Conservation (phyloP, 805 yeast species). For the Lipomyces starkeyi region DNA sequence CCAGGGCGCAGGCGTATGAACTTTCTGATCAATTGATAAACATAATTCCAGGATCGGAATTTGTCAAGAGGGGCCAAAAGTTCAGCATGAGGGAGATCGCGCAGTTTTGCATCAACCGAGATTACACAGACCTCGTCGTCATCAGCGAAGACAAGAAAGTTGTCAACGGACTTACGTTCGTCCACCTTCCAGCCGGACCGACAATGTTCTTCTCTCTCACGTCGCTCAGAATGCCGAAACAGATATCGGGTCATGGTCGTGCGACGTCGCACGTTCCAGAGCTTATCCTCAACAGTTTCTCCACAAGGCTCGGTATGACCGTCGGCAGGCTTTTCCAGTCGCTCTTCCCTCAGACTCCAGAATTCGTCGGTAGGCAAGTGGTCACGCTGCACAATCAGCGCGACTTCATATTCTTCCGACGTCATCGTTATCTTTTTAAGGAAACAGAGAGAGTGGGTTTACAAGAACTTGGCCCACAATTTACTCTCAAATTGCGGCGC, state of each 20-base stretch:
- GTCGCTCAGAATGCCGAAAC: slow-evolving; percentile 74
- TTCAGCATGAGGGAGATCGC: slow-evolving; percentile 88
- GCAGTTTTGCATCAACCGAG: slow-evolving; percentile 77
- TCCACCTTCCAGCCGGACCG: slow-evolving; percentile 95
- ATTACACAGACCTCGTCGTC: slow-evolving; percentile 84
- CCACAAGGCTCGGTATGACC: slow-evolving; percentile 90
- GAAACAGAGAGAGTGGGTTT: slow-evolving; percentile 92
- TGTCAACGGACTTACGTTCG: slow-evolving; percentile 89
- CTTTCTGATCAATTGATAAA: slow-evolving; percentile 87
- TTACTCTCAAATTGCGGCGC: slow-evolving; percentile 85
- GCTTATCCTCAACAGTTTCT: slow-evolving; percentile 86
- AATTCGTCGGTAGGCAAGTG: slow-evolving; percentile 93
- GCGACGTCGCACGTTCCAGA: slow-evolving; percentile 93
- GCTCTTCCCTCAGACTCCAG: slow-evolving; percentile 90
- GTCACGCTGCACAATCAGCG: slow-evolving; percentile 95
- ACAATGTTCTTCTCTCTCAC: slow-evolving; percentile 88
- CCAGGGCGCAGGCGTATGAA: slow-evolving; percentile 84
- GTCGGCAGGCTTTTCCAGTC: slow-evolving; percentile 92
- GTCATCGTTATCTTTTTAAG: slow-evolving; percentile 89
- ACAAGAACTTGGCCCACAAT: slow-evolving; percentile 97
- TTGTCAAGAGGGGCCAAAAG: slow-evolving; percentile 85
- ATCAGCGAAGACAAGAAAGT: slow-evolving; percentile 92
- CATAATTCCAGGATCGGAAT: slow-evolving; percentile 81
- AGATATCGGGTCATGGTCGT: slow-evolving; percentile 85
- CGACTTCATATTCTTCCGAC: slow-evolving; percentile 91